A percentile compares a stretch with the other conserved stretches of the same genome.
Evolutionary conservation across 768 basidiomycete species (phyloP).

Genomic region (Cystofilobasidium ferigula): DNA sequence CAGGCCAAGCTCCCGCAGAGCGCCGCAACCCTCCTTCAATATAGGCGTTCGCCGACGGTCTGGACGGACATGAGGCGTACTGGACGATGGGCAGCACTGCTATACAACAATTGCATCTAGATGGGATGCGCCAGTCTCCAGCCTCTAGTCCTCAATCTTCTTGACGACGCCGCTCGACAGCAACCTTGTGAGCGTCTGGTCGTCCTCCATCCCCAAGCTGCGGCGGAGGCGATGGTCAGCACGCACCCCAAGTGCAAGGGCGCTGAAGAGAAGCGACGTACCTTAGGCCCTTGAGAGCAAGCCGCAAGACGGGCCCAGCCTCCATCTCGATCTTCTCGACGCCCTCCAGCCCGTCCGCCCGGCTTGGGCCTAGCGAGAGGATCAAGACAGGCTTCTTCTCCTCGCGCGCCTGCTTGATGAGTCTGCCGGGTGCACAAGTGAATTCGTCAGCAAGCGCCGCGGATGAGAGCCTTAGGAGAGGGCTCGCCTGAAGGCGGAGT

Average conservation of each 20-base stretch:
- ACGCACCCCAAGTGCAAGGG: too few species aligned
- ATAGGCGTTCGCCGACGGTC: too few species aligned
- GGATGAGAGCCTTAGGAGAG: constrained; percentile 35
- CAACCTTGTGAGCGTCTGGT: not conserved
- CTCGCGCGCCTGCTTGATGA: constrained; percentile 68
- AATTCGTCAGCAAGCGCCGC: not conserved
- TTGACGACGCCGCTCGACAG: constrained; percentile 1
- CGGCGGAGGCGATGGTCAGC: not conserved
- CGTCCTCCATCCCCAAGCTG: constrained; percentile 4
- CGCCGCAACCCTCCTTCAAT: too few species aligned
- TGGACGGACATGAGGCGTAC: too few species aligned
- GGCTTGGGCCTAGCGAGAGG: constrained; percentile 76
- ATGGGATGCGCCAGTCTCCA: too few species aligned
- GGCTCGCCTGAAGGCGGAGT: constrained; percentile 84
- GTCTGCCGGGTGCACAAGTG: constrained; percentile 39
- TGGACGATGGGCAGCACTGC: too few species aligned
- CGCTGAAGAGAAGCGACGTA: constrained; percentile 41
- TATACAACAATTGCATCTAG: not conserved
- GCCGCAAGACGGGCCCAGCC: constrained; percentile 60
- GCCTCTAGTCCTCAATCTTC: not conserved
- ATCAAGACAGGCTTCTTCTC: constrained; percentile 65
- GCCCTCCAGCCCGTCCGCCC: constrained; percentile 55
- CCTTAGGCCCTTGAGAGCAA: constrained; percentile 53
- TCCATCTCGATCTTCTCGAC: constrained; percentile 70
- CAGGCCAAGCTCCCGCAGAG: too few species aligned